Conservation (phyloP, 2,329 filamentous ascomycete genomes). For the Fusarium nisikadoi region DNA sequence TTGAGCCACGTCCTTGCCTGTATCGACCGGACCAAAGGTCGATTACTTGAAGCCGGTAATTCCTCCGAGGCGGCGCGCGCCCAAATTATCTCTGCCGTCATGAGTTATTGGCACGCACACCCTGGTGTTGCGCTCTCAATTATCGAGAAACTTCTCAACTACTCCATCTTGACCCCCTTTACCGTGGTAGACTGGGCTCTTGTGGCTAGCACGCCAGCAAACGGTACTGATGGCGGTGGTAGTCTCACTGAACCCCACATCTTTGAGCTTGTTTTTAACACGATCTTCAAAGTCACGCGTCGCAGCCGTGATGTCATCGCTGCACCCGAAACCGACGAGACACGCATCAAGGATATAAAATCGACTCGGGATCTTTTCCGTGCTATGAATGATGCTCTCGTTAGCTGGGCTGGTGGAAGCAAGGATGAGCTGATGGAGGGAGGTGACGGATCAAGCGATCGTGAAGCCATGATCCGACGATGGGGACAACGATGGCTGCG, state of each 20-base stretch:
- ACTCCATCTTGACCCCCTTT: conserved; percentile 88
- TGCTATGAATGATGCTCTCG: conserved; percentile 80
- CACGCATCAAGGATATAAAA: conserved; percentile 73
- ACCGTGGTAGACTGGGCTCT: conserved; percentile 93
- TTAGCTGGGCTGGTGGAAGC: conserved; percentile 75
- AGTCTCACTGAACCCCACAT: conserved; percentile 79
- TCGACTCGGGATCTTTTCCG: conserved; percentile 84
- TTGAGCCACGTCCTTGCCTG: conserved; percentile 95
- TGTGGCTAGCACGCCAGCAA: conserved; percentile 63
- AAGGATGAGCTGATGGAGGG: conserved; percentile 81
- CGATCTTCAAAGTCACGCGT: conserved; percentile 88
- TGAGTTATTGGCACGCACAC: conserved; percentile 93
- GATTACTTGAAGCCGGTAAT: conserved; percentile 81
- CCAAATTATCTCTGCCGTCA: conserved; percentile 91
- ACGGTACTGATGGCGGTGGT: conserved; percentile 65
- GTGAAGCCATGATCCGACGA: conserved; percentile 73
- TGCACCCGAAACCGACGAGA: conserved; percentile 70
- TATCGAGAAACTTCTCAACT: conserved; percentile 96
- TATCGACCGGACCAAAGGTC: conserved; percentile 93
- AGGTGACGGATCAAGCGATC: conserved; percentile 66
- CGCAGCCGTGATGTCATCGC: conserved; percentile 83
- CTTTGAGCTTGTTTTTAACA: conserved; percentile 90
- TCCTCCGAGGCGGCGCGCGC: conserved; percentile 79
- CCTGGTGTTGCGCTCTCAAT: conserved; percentile 92
- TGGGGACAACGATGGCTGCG: conserved; percentile 91